Conservation (phyloP, 208 protist species). For the Vickermania spadyakhi region DNA sequence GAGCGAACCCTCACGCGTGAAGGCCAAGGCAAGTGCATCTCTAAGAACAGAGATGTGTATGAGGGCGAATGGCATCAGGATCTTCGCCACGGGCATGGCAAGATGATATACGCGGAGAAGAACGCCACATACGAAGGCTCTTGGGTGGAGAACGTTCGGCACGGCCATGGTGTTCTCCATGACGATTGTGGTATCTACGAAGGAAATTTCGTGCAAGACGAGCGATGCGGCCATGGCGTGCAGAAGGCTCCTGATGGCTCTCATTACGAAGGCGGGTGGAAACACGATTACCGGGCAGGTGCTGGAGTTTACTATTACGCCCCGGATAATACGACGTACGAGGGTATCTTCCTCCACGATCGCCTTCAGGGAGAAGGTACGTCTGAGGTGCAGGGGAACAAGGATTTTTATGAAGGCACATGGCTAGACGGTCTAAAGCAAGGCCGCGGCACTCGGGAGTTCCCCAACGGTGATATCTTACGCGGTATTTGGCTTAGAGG, state of each 20-base stretch:
- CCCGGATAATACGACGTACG: slow-evolving; percentile 36
- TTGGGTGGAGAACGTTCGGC: slow-evolving; percentile 49
- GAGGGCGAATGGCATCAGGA: slow-evolving; percentile 67
- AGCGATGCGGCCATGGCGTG: slow-evolving; percentile 53
- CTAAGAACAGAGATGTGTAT: slow-evolving; percentile 68
- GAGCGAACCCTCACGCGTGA: slow-evolving; percentile 29
- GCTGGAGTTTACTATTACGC: slow-evolving; percentile 49
- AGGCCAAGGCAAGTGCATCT: slow-evolving; percentile 64
- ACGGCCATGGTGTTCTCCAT: slow-evolving; percentile 58
- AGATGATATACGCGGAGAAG: slow-evolving; percentile 10
- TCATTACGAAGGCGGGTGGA: slow-evolving; percentile 72
- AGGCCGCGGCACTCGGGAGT: slow-evolving; percentile 56
- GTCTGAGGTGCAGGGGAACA: slow-evolving; percentile 4
- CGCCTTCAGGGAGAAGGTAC: slow-evolving; percentile 45
- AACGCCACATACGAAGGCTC: slow-evolving; percentile 57
- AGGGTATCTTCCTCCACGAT: slow-evolving; percentile 71
- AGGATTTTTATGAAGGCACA: slow-evolving; percentile 60
- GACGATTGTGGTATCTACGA: slow-evolving; percentile 64
- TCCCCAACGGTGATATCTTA: slow-evolving; percentile 76
- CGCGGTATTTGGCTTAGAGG: slow-evolving; percentile 67
- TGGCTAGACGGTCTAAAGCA: slow-evolving; percentile 78
- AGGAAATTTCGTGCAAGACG: slow-evolving; percentile 41
- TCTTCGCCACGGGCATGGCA: slow-evolving; percentile 54
- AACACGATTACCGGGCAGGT: slow-evolving; percentile 47
- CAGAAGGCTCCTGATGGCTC: slow-evolving; percentile 50